Conservation (phyloP, 2,329 filamentous ascomycete genomes). For the Xylariaceae sp. region DNA sequence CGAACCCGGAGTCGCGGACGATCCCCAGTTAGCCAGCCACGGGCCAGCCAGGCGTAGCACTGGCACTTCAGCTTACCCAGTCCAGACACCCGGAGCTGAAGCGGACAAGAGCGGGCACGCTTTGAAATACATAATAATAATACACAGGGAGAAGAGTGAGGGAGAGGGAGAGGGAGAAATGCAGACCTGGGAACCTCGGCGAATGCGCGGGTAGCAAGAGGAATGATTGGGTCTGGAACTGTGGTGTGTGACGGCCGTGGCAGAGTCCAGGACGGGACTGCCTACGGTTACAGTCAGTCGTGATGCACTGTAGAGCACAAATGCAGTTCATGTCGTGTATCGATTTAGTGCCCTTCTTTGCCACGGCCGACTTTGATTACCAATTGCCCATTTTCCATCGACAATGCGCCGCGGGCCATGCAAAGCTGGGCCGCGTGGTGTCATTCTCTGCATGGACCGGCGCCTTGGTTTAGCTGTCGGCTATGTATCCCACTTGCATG, state of each 20-base stretch:
- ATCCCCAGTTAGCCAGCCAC: not conserved
- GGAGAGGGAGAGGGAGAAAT: no score
- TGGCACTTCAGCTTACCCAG: not conserved
- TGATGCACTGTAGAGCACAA: not conserved
- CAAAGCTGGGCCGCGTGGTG: slow-evolving; percentile 10
- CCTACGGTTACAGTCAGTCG: not conserved
- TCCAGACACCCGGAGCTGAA: not conserved
- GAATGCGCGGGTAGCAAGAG: not conserved
- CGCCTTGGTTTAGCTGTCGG: not conserved
- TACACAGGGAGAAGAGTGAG: no score
- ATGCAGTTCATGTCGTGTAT: not conserved
- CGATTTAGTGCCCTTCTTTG: not conserved
- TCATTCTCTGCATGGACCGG: not conserved
- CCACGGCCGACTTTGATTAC: not conserved
- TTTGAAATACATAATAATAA: no score
- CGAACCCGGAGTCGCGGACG: not conserved
- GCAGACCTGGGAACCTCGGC: not conserved
- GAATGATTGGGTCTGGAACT: not conserved
- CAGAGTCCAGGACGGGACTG: no score
- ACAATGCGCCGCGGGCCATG: not conserved
- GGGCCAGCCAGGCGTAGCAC: not conserved
- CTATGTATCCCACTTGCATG: not conserved
- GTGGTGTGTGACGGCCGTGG: not conserved
- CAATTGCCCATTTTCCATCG: slow-evolving; percentile 1
- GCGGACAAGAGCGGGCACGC: not conserved